Evolutionary conservation across 1,139 yeast genomes (phyloP).

Genomic region (Starmera stellimalicola): DNA sequence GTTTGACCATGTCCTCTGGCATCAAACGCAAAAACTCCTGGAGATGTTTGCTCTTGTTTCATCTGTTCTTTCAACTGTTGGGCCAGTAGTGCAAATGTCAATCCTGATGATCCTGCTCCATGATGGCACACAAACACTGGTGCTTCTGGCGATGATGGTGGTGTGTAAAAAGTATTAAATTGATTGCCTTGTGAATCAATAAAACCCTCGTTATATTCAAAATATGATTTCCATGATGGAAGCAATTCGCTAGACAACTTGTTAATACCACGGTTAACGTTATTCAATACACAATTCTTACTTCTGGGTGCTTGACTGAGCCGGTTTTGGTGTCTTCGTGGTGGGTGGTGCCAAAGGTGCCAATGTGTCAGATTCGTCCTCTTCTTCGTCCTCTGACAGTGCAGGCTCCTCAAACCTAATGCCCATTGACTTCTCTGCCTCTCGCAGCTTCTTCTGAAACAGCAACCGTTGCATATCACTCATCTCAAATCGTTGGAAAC

Average conservation of each 20-base stretch:
- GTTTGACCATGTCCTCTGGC: constrained; percentile 77
- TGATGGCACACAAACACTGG: constrained; percentile 74
- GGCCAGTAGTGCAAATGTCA: constrained; percentile 59
- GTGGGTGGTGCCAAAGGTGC: neutral
- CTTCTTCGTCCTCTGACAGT: too few species aligned
- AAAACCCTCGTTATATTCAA: constrained; percentile 24
- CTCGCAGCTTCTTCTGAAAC: constrained; percentile 29
- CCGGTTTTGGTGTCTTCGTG: neutral
- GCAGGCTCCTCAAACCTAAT: constrained; percentile 27
- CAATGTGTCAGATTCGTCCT: constrained; percentile 4
- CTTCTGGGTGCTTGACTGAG: too few species aligned
- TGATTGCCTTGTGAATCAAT: constrained; percentile 19
- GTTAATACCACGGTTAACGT: too few species aligned
- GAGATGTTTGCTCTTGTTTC: constrained; percentile 19
- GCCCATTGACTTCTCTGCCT: constrained; percentile 32
- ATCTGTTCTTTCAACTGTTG: constrained; percentile 23
- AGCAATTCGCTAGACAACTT: too few species aligned
- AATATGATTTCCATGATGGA: constrained; percentile 33
- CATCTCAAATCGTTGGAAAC: constrained; percentile 3
- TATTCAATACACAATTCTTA: too few species aligned
- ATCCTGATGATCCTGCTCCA: constrained; percentile 89
- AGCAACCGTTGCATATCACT: constrained; percentile 19
- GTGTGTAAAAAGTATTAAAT: constrained; percentile 52
- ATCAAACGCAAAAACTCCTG: constrained; percentile 67
- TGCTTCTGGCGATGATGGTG: constrained; percentile 34